Percentiles rank a stretch among this genome's conserved stretches.
Conservation (phyloP, 2,329 filamentous ascomycete species). For the Gliomastix tumulicola region DNA sequence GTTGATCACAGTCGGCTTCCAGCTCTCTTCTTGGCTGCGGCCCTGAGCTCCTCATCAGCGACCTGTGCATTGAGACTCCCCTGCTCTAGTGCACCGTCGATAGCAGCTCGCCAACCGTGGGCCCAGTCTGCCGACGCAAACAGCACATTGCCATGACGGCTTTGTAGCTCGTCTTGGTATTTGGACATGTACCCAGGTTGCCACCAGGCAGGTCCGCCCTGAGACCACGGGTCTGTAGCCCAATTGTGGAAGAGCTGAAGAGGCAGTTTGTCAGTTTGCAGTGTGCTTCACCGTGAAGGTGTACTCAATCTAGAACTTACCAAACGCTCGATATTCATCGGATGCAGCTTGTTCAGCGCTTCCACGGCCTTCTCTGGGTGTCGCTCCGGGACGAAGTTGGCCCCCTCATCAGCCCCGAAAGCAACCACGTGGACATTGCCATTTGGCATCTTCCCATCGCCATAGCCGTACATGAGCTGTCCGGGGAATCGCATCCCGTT, state of each 20-base stretch:
- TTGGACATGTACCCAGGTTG: conserved; percentile 13
- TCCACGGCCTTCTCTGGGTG: conserved; percentile 6
- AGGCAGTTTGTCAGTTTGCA: too few species aligned
- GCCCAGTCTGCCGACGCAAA: conserved; percentile 17
- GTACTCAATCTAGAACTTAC: too few species aligned
- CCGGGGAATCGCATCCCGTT: conserved; percentile 9
- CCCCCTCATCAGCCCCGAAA: conserved; percentile 3
- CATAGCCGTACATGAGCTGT: conserved; percentile 9
- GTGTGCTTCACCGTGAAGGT: too few species aligned
- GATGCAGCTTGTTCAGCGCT: conserved; percentile 6
- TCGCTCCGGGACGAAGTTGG: conserved; percentile 4
- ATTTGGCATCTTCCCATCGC: conserved; percentile 5
- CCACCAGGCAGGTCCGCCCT: conserved; percentile 11
- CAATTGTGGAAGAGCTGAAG: conserved; percentile 14
- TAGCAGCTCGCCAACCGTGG: conserved; percentile 16
- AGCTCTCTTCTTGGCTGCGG: too few species aligned
- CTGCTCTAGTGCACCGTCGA: conserved; percentile 18
- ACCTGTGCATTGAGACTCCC: conserved; percentile 4
- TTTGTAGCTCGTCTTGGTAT: conserved; percentile 15
- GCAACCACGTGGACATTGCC: not conserved
- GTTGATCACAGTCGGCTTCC: too few species aligned
- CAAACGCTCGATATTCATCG: not conserved
- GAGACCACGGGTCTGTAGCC: conserved; percentile 13
- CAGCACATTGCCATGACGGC: conserved; percentile 14
- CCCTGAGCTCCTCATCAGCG: too few species aligned